These are phyloP conservation scores for Aspergillus awamori DNA, from an alignment of 2,329 filamentous ascomycete genomes.

Conservation along the genomic window DNA sequence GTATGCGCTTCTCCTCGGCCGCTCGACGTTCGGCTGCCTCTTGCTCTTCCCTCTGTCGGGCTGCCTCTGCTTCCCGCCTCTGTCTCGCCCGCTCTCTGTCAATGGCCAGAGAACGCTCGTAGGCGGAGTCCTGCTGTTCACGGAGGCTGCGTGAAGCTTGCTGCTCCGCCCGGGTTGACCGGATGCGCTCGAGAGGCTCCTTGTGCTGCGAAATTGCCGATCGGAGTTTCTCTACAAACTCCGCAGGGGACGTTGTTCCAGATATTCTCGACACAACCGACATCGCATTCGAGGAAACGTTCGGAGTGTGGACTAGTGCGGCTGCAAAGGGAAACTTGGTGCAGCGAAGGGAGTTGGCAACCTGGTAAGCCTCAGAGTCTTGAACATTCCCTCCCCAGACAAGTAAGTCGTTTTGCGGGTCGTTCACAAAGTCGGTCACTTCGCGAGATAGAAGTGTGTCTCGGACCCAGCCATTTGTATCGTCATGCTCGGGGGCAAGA, in stretches of 20 bases:
- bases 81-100: conserved; percentile 83
- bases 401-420: conserved; percentile 76
- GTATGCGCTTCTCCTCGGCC: conserved; percentile 60
- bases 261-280: conserved; percentile 79
- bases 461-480: conserved; percentile 77
- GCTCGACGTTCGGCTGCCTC: conserved; percentile 66
- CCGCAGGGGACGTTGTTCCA: conserved; percentile 69
- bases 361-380: conserved; percentile 92
- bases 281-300: conserved; percentile 83
- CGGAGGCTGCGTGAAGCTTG: conserved; percentile 78
- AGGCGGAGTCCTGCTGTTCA: conserved; percentile 89
- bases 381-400: conserved; percentile 92
- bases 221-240: conserved; percentile 76
- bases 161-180: conserved; percentile 77
- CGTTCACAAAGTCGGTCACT: conserved; percentile 72
- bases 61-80: conserved; percentile 73
- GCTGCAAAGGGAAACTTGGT: conserved; percentile 92
- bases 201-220: conserved; percentile 73
- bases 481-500: conserved; percentile 90
- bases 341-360: conserved; percentile 81
- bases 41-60: conserved; percentile 62
- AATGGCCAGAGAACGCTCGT: conserved; percentile 84
- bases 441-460: conserved; percentile 79
- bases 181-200: conserved; percentile 72
- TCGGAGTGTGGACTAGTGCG: conserved; percentile 83